These are phyloP conservation scores for Rhipidocladum racemiflorum DNA, from an alignment of 176 grass and related monocot genomes.

Conservation along the genomic window DNA sequence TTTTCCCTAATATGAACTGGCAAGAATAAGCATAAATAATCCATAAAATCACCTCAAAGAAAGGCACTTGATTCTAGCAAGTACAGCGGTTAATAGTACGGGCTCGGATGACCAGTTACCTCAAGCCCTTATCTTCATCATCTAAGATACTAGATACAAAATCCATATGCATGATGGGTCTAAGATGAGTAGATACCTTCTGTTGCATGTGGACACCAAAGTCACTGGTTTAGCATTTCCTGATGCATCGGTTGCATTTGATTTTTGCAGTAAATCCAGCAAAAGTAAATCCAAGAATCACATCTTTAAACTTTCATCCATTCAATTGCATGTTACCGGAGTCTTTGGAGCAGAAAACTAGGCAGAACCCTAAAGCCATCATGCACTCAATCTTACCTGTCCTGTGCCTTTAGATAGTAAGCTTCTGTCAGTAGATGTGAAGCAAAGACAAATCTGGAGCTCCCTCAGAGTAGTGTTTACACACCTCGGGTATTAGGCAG, in stretches of 20 bases:
- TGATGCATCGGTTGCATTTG: slow-evolving; percentile 84
- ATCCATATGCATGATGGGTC: background rate
- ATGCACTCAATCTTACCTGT: slow-evolving; percentile 53
- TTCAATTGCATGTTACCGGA: background rate
- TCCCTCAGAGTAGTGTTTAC: slow-evolving; percentile 19
- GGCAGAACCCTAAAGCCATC: background rate
- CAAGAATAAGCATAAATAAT: background rate
- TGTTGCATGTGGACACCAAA: slow-evolving; percentile 93
- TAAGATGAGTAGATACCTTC: slow-evolving; percentile 46
- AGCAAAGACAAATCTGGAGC: background rate
- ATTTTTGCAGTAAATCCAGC: slow-evolving; percentile 89
- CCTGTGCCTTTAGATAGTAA: slow-evolving; percentile 26
- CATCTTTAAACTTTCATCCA: background rate
- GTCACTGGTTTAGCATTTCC: slow-evolving; percentile 82
- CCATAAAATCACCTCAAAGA: background rate
- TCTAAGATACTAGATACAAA: background rate
- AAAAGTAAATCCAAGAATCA: slow-evolving; percentile 34
- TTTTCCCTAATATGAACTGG: background rate
- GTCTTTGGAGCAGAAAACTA: background rate
- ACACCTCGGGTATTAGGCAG: slow-evolving; percentile 88
- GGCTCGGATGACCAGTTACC: no score
- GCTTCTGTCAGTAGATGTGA: slow-evolving; percentile 18
- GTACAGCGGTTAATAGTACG: background rate
- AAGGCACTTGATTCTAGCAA: background rate
- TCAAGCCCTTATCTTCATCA: background rate